Base-by-base conservation (phyloP, 116 monocot genomes). In the Posidonia oceanica region DNA sequence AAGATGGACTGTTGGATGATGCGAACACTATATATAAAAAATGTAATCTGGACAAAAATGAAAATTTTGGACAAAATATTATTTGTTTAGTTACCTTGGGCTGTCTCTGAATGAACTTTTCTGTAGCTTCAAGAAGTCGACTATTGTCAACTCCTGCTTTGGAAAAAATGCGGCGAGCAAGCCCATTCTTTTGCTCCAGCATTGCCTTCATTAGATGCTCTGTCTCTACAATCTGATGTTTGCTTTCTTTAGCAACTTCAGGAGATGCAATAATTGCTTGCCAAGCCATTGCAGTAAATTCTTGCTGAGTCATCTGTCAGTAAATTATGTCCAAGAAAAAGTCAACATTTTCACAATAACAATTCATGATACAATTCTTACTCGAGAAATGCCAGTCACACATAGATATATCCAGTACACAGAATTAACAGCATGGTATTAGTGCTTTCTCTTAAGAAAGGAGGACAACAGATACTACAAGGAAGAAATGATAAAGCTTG, bases 241-340 rank as follows among this genome's bases (percentile, higher is more conserved):
- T 98, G 75, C 79, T 89, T 82, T 89, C 89, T 73, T 98, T 98
- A 22, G 97, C 93, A 54, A 92, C 80, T 76, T 98, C 97, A 69
- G 92, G 97, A 16, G 92, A 89, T 29, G 85, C 78, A 71, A 92
- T 93, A 67, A 98, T 87, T 55, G 77, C 89, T 89, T 98, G 97
- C 97, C 97, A 98, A 64, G 89, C 93, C 92, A 98, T 92, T 61
- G 89, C 92, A 53, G 93, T 92, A 58, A 98, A 98, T 20, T 98
- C 97, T 81, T 92, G 87, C 74, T 92, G 97, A 6, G 82, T 82
- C 67, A 92, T 90, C 97, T 98, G 69, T 4, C 11, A 72, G 16
- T 14, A 71, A 10, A 38, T 10, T 17, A 52, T 7, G 36, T 22
- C 29, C 17, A 3, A 56, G 55, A 56, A 56, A 67, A 12, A 67